Percentiles rank a stretch among this genome's conserved stretches.
Evolutionary conservation across 345 rosid species (phyloP).

Genomic region (Camelina neglecta): DNA sequence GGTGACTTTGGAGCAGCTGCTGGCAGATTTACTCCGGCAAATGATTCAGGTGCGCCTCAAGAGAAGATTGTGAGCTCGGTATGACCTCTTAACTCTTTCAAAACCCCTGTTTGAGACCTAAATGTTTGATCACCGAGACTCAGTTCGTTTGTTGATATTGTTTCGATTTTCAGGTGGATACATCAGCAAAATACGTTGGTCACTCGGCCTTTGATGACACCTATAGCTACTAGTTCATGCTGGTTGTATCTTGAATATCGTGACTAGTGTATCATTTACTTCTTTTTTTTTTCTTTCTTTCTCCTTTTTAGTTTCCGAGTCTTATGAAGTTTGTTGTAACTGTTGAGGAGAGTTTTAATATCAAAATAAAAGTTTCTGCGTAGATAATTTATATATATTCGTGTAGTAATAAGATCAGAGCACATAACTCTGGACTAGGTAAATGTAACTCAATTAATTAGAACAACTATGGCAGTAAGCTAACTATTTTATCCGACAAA

Average conservation of each 20-base stretch:
- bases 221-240: constrained; percentile 31
- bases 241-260: background rate
- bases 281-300: background rate
- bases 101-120: background rate
- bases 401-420: background rate
- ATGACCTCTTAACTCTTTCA: background rate
- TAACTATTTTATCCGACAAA: background rate
- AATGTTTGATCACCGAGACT: background rate
- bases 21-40: constrained; percentile 51
- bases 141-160: background rate
- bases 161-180: constrained; percentile 35
- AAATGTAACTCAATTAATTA: no score
- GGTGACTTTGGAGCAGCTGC: constrained; percentile 80
- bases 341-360: background rate
- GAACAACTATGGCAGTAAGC: no score
- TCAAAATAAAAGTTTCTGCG: constrained; percentile 1
- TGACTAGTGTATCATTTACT: constrained; percentile 8
- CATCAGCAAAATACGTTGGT: constrained; percentile 43
- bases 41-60: constrained; percentile 48
- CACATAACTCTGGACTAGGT: background rate
- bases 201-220: constrained; percentile 44
- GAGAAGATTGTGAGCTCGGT: constrained; percentile 57
- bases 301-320: background rate
- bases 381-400: background rate
- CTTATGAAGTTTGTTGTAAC: constrained; percentile 18